phyloP scores from a whole-genome alignment of 2,329 filamentous ascomycete genomes.

The Tolypocladium guangdongense region DNA sequence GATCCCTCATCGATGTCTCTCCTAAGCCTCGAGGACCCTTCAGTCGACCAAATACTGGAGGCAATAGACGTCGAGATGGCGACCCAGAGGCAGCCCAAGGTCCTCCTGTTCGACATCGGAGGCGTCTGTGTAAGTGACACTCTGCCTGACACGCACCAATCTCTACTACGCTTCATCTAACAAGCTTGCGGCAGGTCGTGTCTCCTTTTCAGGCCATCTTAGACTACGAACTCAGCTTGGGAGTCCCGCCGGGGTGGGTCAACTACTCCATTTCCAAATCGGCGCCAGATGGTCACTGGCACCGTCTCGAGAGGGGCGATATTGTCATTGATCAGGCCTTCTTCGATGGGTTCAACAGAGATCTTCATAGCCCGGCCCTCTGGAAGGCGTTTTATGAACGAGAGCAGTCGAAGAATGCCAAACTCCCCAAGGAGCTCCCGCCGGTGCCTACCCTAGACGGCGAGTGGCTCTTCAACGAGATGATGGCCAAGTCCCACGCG shows the following conservation, averaged over 20 bases:
- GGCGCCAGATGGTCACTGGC: constrained; percentile 74
- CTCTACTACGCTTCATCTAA: background rate
- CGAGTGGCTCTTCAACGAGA: constrained; percentile 74
- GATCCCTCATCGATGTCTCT: background rate
- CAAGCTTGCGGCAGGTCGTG: constrained; percentile 50
- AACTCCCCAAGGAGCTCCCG: constrained; percentile 34
- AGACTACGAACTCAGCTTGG: constrained; percentile 69
- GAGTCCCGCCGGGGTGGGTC: constrained; percentile 79
- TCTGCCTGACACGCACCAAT: background rate
- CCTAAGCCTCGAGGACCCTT: background rate
- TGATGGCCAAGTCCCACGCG: constrained; percentile 65
- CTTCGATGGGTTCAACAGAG: constrained; percentile 63
- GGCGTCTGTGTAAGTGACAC: constrained; percentile 79
- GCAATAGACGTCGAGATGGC: constrained; percentile 27
- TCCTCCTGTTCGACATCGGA: constrained; percentile 87
- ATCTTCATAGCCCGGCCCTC: constrained; percentile 54
- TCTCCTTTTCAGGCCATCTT: constrained; percentile 91
- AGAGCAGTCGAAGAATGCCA: constrained; percentile 30
- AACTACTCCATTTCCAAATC: constrained; percentile 80
- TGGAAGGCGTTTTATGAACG: constrained; percentile 58
- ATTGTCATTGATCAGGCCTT: constrained; percentile 64
- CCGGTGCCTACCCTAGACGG: constrained; percentile 64
- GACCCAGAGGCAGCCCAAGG: constrained; percentile 47
- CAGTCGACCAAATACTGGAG: constrained; percentile 15
- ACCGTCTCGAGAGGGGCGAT: constrained; percentile 74